Evolutionary conservation across 352 stramenopile genomes (phyloP).

Genomic region (Phytophthora sojae): DNA sequence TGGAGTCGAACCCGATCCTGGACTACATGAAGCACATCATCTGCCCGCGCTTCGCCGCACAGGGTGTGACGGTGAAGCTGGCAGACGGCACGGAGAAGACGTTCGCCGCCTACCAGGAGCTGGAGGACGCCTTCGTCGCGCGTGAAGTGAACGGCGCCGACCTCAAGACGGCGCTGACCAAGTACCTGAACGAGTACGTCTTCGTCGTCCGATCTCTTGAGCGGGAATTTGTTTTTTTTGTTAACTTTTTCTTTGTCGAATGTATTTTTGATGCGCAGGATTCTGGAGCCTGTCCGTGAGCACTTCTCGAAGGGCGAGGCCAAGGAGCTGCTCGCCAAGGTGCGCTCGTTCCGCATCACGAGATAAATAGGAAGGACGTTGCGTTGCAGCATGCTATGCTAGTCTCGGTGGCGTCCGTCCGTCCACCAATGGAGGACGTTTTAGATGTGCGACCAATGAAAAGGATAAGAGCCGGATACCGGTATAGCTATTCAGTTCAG

Average conservation of each 20-base stretch:
- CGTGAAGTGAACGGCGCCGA: conserved; percentile 93
- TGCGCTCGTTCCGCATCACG: conserved; percentile 97
- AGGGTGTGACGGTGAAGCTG: conserved; percentile 63
- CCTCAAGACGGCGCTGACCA: conserved; percentile 93
- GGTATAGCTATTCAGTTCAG: neutral
- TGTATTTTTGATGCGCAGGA: conserved; percentile 46
- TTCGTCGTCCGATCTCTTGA: conserved; percentile 2
- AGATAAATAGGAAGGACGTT: conserved; percentile 58
- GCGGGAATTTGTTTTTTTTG: neutral
- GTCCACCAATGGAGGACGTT: neutral
- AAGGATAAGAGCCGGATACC: conserved; percentile 18
- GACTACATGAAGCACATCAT: conserved; percentile 99
- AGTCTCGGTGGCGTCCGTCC: neutral
- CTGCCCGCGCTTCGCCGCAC: conserved; percentile 78
- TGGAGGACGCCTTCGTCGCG: conserved; percentile 92
- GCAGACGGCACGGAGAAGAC: conserved; percentile 63
- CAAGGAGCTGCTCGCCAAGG: conserved; percentile 95
- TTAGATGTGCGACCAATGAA: conserved; percentile 16
- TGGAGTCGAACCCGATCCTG: conserved; percentile 95
- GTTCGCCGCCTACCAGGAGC: conserved; percentile 90
- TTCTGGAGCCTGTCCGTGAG: conserved; percentile 96
- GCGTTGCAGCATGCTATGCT: too few species aligned
- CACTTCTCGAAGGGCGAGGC: conserved; percentile 97
- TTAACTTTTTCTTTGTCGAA: conserved; percentile 18
- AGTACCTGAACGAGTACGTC: conserved; percentile 93